Evolutionary conservation across 2,329 filamentous ascomycete genomes (phyloP).

Genomic region (Salinomyces thailandicus): DNA sequence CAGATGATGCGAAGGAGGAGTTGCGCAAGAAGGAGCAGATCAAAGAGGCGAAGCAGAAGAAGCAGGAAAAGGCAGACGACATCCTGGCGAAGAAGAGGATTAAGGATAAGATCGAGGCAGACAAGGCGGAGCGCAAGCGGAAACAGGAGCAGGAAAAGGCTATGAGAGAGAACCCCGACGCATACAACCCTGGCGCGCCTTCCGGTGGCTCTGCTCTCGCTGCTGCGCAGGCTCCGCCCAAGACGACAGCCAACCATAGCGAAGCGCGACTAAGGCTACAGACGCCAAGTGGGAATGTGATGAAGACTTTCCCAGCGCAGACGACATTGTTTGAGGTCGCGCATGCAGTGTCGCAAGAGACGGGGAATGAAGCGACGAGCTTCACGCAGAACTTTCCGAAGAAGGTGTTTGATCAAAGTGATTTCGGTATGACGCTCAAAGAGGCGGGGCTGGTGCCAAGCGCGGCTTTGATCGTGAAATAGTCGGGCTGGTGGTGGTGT

Average conservation of each 20-base stretch:
- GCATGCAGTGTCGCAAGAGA: constrained; percentile 60
- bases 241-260: constrained; percentile 60
- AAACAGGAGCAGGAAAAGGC: constrained; percentile 83
- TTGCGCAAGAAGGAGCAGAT: constrained; percentile 79
- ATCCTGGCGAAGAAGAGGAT: constrained; percentile 78
- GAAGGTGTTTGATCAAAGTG: constrained; percentile 60
- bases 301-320: constrained; percentile 79
- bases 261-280: constrained; percentile 77
- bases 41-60: constrained; percentile 80
- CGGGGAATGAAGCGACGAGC: constrained; percentile 57
- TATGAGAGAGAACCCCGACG: constrained; percentile 62
- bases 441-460: constrained; percentile 85
- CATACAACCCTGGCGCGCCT: constrained; percentile 39
- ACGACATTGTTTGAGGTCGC: constrained; percentile 91
- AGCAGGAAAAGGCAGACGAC: constrained; percentile 77
- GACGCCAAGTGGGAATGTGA: constrained; percentile 61
- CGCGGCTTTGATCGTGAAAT: constrained; percentile 65
- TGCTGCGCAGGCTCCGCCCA: constrained; percentile 41
- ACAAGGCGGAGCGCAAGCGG: constrained; percentile 78
- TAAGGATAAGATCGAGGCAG: constrained; percentile 85
- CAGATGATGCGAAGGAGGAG: constrained; percentile 82
- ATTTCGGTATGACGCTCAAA: constrained; percentile 84
- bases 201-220: constrained; percentile 35
- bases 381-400: constrained; percentile 82
- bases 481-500: no score